Evolutionary conservation across 169 alveolate species (phyloP).

Genomic region (Besnoitia besnoiti): DNA sequence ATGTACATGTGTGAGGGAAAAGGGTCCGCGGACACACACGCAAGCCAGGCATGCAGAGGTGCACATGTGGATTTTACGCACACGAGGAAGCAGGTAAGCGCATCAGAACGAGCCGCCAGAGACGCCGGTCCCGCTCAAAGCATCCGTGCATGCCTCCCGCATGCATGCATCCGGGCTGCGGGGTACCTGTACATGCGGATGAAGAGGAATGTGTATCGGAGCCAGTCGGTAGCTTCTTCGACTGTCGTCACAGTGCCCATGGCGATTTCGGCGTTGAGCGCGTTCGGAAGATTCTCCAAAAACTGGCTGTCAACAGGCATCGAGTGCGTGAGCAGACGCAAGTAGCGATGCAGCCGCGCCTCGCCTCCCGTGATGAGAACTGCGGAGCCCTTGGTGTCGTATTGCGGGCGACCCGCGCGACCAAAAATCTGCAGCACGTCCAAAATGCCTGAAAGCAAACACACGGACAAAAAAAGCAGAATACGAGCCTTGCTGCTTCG

Average conservation of each 20-base stretch:
- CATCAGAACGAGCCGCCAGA: too few species aligned
- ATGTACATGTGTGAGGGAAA: too few species aligned
- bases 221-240: constrained; percentile 96
- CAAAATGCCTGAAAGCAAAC: constrained; percentile 64
- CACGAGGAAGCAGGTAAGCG: too few species aligned
- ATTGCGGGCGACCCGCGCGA: constrained; percentile 99
- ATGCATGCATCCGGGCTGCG: too few species aligned
- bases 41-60: too few species aligned
- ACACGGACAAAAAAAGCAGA: background rate
- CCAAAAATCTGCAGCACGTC: constrained; percentile 99
- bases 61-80: too few species aligned
- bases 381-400: constrained; percentile 96
- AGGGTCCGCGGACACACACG: too few species aligned
- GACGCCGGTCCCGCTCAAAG: too few species aligned
- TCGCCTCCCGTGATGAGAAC: constrained; percentile 26
- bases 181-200: constrained; percentile 83
- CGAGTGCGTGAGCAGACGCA: background rate
- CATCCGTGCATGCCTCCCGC: too few species aligned
- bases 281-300: constrained; percentile 90
- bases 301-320: constrained; percentile 96
- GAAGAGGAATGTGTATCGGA: constrained; percentile 94
- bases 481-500: too few species aligned
- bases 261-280: constrained; percentile 97
- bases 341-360: background rate
- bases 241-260: constrained; percentile 87